Percentiles rank a stretch among this genome's conserved stretches.
phyloP scores from a whole-genome alignment of 371 early-diverging fungal genomes.

The Apophysomyces variabilis region DNA sequence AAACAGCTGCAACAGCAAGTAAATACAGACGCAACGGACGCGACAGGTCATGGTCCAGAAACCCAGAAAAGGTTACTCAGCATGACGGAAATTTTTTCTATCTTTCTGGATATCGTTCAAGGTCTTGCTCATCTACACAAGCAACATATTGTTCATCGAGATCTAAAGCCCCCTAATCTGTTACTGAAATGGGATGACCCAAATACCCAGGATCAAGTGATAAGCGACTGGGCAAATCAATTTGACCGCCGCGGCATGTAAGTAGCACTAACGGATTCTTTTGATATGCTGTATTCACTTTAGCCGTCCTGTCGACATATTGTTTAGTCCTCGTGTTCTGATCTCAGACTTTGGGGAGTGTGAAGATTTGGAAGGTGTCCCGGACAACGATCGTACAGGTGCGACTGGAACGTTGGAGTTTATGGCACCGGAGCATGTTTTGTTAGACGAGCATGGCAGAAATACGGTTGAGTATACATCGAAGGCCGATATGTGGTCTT shows the following conservation, averaged over 20 bases:
- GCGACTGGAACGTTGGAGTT: constrained; percentile 96
- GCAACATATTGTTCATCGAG: constrained; percentile 84
- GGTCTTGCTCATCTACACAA: constrained; percentile 89
- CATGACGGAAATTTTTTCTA: constrained; percentile 74
- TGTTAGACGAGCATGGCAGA: constrained; percentile 54
- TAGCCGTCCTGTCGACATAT: background rate
- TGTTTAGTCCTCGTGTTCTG: constrained; percentile 74
- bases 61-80: constrained; percentile 56
- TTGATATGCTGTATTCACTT: no score
- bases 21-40: background rate
- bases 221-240: constrained; percentile 30
- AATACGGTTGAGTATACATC: constrained; percentile 78
- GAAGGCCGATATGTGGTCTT: constrained; percentile 93
- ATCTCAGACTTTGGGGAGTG: constrained; percentile 98
- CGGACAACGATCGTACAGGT: constrained; percentile 79
- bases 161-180: constrained; percentile 92
- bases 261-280: background rate
- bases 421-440: constrained; percentile 86
- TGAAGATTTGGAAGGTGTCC: constrained; percentile 68
- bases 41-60: background rate
- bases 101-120: constrained; percentile 88
- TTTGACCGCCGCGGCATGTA: constrained; percentile 28
- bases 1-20: constrained; percentile 30
- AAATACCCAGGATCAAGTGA: constrained; percentile 23
- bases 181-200: constrained; percentile 72